These are phyloP conservation scores for Teratosphaeria destructans DNA, from an alignment of 2,329 filamentous ascomycete genomes.

Conservation along the genomic window DNA sequence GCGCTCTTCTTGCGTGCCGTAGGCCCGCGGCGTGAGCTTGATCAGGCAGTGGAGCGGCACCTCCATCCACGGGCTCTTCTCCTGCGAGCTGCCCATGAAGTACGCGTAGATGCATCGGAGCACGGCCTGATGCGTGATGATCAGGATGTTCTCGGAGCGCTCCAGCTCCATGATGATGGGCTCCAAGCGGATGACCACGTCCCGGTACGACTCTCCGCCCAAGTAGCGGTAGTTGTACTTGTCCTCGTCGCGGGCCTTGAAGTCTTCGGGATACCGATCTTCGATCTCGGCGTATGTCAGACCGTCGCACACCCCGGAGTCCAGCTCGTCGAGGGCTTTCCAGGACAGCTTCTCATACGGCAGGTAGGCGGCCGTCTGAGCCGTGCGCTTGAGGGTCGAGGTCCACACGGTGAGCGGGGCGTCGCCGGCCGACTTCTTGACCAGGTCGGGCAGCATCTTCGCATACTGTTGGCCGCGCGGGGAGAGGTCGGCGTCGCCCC, in stretches of 20 bases:
- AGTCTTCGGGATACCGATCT: constrained; percentile 83
- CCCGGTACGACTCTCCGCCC: constrained; percentile 88
- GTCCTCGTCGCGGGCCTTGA: constrained; percentile 88
- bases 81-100: constrained; percentile 94
- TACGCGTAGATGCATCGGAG: constrained; percentile 96
- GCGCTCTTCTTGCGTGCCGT: constrained; percentile 81
- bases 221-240: constrained; percentile 99
- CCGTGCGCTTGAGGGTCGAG: constrained; percentile 71
- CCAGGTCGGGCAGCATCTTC: constrained; percentile 69
- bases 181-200: constrained; percentile 93
- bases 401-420: constrained; percentile 63
- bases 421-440: constrained; percentile 77
- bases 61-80: constrained; percentile 95
- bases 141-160: constrained; percentile 89
- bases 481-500: constrained; percentile 81
- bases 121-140: constrained; percentile 95
- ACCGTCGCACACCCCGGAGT: constrained; percentile 91
- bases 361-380: constrained; percentile 78
- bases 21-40: constrained; percentile 88
- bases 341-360: constrained; percentile 93
- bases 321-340: constrained; percentile 96
- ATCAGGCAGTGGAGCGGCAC: constrained; percentile 93
- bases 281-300: constrained; percentile 95
- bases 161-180: constrained; percentile 99
- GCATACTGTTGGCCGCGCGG: constrained; percentile 81